Percentiles rank a stretch among this genome's conserved stretches.
phyloP scores from a whole-genome alignment of 1,284 basidiomycete genomes.

The Cryptococcus sp. region DNA sequence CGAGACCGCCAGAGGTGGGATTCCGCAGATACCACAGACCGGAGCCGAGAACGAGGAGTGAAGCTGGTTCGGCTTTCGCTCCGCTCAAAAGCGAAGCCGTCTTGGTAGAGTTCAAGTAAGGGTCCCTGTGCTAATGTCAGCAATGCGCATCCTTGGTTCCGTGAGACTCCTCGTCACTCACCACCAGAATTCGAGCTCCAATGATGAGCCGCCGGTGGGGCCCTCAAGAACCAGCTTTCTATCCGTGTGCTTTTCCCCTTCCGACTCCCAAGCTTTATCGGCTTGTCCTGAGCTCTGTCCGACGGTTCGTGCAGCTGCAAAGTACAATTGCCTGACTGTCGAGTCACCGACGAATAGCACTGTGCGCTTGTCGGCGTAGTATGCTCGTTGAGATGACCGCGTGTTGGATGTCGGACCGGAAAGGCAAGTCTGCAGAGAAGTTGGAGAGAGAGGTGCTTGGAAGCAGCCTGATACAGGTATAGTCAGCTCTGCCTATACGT shows the following conservation, averaged over 20 bases:
- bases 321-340: conserved; percentile 74
- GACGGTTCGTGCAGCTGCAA: conserved; percentile 63
- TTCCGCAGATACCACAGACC: conserved; percentile 86
- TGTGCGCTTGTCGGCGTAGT: conserved; percentile 28
- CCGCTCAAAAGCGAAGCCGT: conserved; percentile 54
- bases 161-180: conserved; percentile 20
- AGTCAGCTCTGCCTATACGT: not conserved
- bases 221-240: conserved; percentile 46
- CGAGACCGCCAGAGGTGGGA: conserved; percentile 68
- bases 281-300: conserved; percentile 27
- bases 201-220: conserved; percentile 24
- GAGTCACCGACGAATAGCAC: conserved; percentile 85
- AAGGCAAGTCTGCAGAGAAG: conserved; percentile 28
- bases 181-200: conserved; percentile 71
- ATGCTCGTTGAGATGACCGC: conserved; percentile 4
- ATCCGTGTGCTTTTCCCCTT: conserved; percentile 68
- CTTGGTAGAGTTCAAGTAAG: conserved; percentile 69
- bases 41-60: conserved; percentile 75
- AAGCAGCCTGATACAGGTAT: conserved; percentile 30
- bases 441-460: conserved; percentile 19
- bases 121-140: conserved; percentile 36
- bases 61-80: conserved; percentile 52
- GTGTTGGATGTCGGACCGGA: conserved; percentile 26
- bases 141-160: not conserved
- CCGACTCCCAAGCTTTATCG: conserved; percentile 36